Base-by-base conservation (phyloP, 202 grass and related monocot genomes). In the Schoenoplectus triqueter region DNA sequence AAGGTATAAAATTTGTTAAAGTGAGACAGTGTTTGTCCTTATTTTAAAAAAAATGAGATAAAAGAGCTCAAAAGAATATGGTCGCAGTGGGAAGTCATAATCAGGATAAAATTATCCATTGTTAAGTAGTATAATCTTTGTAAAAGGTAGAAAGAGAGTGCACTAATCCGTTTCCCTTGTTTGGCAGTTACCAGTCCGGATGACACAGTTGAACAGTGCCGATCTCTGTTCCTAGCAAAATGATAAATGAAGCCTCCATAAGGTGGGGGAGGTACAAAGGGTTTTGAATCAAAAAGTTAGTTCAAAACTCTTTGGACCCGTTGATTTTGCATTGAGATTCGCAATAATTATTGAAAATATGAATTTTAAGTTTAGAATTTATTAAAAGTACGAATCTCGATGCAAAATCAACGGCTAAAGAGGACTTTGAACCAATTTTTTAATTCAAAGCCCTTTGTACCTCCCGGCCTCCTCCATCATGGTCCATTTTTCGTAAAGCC, bases 171-270 rank as follows among this genome's bases (percentile, higher is more conserved):
- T 78, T 78, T 17, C 14, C 54, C 6, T 83, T 56, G 5, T 84
- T 76, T 68, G 79, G 60, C 91, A 98, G 95, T 98, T 86, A 95
- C 93, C 54, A 95, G 91, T 77, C 96, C 93, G 2, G 82, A 91
- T n/a, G 96, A 98, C 77, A 98, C 96, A 10, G 86, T 79, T 71
- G 64, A 88, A 78, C 90, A 99, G 77, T 99, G 96, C 86, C 88
- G 80, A 84, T 89, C 93, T 79, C 85, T 99, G 62, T 99, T 96
- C 90, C 70, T 92, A 78, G 74, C 87, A 14, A 91, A 96, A 56
- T 92, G 83, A 98, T 70, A 59, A 48, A 72, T 59, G 66, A 7
- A 65, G 66, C 20, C 65, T 40, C 5, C 50, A 49, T 40, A 45
- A 31, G 31, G 31, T 31, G 31, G 31, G 31, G 31, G 31, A 31